Evolutionary conservation across 768 basidiomycete species (phyloP), one percentile per base, ranked within the genome.

Genomic region (Sporobolomyces roseus): DNA sequence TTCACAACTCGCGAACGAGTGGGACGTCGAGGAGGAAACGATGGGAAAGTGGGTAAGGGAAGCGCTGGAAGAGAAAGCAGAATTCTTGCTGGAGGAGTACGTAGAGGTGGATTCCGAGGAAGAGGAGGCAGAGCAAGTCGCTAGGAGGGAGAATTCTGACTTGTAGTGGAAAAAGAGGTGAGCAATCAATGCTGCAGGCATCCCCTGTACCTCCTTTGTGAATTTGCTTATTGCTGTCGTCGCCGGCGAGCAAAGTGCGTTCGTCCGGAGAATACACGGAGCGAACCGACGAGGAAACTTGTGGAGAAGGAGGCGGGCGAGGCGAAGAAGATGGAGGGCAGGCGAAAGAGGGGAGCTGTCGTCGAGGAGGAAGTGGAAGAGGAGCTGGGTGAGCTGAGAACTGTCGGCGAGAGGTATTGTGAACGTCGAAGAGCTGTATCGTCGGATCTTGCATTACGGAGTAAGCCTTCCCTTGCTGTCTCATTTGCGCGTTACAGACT

Each of bases 391-490:
- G 59, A 64, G 13, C 41, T 48, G 48, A 38, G 38, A 30, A 63
- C 64, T 21, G 52, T 62, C 19, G 71, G 66, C 1, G 71, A 72
- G 48, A 54, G 59, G 50, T 29, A 63, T 73, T 30, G 23, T 66
- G 12, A 62, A 38, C 12, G 60, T 69, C 36, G 61, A 50, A 23
- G 27, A n/a, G 23, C 43, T 73, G 13, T 73, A 73, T 30, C 21
- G 48, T 4, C 56, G 65, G 46, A 52, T 73, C 29, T 50, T 73
- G 61, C 64, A 67, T 3, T 73, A 73, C 58, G 71, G 69, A 65
- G 71, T 69, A 30, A 36, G 67, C 49, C 10, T 13, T 29, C 12
- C 21, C 23, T n/a, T n/a, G n/a, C 21, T 46, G 12, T 46, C 10
- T 6, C n/a, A 32, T 52, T 41, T 19, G 1, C 0, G 4, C 6